Conservation (phyloP, 371 early-diverging fungal species). For the Apophysomyces trapeziformis region DNA sequence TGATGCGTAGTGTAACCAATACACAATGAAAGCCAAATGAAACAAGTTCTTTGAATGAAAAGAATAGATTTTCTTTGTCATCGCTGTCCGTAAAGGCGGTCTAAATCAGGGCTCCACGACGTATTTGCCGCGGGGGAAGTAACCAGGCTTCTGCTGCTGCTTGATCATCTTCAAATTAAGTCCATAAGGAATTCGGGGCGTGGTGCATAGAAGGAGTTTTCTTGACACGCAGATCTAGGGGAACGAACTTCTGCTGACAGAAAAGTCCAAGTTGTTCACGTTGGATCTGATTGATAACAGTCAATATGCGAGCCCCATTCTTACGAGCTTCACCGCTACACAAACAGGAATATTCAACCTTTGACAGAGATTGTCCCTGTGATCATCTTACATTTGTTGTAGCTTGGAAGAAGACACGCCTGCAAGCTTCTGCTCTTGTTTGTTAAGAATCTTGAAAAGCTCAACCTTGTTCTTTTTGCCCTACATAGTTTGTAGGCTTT, state of each 20-base stretch:
- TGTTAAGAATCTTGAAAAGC: conserved; percentile 85
- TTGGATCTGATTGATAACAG: conserved; percentile 90
- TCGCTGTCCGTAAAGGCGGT: neutral
- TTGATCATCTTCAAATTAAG: conserved; percentile 68
- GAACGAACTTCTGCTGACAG: conserved; percentile 90
- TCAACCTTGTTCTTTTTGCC: conserved; percentile 51
- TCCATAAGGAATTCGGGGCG: conserved; percentile 79
- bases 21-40: neutral
- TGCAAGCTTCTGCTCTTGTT: conserved; percentile 91
- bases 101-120: conserved; percentile 81
- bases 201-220: conserved; percentile 97
- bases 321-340: conserved; percentile 81
- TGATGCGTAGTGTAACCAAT: neutral
- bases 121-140: conserved; percentile 87
- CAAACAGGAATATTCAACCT: neutral
- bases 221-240: conserved; percentile 93
- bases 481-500: neutral
- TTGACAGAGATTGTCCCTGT: too few relatives aligned
- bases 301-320: conserved; percentile 90
- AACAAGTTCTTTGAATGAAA: neutral
- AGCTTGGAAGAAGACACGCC: conserved; percentile 77
- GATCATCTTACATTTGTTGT: conserved; percentile 72
- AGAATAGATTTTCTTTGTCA: conserved; percentile 1
- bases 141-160: conserved; percentile 79
- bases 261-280: conserved; percentile 80